These are phyloP conservation scores for Fusarium globosum DNA, from an alignment of 2,329 filamentous ascomycete genomes.

Conservation along the genomic window DNA sequence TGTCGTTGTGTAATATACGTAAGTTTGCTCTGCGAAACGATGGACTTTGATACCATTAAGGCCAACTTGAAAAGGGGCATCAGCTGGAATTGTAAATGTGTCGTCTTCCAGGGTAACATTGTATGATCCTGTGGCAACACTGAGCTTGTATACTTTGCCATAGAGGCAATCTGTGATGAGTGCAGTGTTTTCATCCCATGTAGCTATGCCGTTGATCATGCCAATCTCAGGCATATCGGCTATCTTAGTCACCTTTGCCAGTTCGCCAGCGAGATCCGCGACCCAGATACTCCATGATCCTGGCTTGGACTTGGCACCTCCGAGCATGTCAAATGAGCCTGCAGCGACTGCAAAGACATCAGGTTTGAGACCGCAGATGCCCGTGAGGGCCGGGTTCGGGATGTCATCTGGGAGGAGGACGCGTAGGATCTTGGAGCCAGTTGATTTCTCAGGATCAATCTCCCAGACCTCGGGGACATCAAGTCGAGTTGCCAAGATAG, in stretches of 20 bases:
- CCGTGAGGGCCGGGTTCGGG: conserved; percentile 23
- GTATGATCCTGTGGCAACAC: conserved; percentile 17
- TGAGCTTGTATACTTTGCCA: conserved; percentile 36
- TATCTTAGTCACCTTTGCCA: conserved; percentile 16
- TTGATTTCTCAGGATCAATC: conserved; percentile 22
- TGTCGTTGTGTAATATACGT: conserved; percentile 34
- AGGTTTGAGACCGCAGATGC: conserved; percentile 31
- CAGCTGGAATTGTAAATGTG: conserved; percentile 23
- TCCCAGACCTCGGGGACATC: conserved; percentile 37
- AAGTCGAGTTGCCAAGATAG: conserved; percentile 32
- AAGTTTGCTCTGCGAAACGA: conserved; percentile 17
- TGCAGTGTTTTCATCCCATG: conserved; percentile 32
- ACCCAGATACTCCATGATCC: conserved; percentile 35
- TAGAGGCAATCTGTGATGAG: conserved; percentile 35
- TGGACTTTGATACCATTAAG: conserved; percentile 40
- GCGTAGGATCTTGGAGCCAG: conserved; percentile 16
- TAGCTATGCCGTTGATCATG: conserved; percentile 36
- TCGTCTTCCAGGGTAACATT: conserved; percentile 26
- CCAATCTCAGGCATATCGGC: conserved; percentile 12
- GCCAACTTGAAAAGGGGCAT: conserved; percentile 20
- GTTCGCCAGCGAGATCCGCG: conserved; percentile 22
- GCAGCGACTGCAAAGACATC: conserved; percentile 36
- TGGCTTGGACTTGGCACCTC: conserved; percentile 9
- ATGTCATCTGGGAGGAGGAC: conserved; percentile 12
- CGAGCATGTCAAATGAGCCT: conserved; percentile 26